phyloP scores from a whole-genome alignment of 495 filamentous ascomycete genomes.

The Aspergillus taichungensis region DNA sequence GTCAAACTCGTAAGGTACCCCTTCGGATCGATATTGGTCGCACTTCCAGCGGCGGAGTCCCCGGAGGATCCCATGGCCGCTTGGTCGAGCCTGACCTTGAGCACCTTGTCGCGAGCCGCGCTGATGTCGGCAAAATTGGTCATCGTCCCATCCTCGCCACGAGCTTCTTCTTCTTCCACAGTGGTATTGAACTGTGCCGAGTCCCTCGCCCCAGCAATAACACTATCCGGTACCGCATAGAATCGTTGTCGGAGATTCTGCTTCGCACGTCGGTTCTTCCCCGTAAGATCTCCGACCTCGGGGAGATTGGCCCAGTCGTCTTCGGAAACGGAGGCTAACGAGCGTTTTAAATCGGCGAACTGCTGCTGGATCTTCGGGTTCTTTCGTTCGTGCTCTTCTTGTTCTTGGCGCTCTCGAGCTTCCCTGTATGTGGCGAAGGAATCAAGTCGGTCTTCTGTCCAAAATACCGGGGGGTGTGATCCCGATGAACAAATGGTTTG shows the following conservation, averaged over 20 bases:
- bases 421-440: conserved; percentile 67
- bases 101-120: conserved; percentile 85
- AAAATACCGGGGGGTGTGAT: conserved; percentile 42
- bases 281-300: conserved; percentile 92
- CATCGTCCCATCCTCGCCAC: conserved; percentile 69
- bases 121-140: conserved; percentile 99
- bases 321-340: conserved; percentile 78
- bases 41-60: conserved; percentile 66
- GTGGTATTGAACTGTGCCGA: conserved; percentile 75
- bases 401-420: conserved; percentile 84
- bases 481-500: conserved; percentile 63
- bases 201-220: conserved; percentile 78
- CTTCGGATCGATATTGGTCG: conserved; percentile 89
- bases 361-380: conserved; percentile 99
- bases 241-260: conserved; percentile 77
- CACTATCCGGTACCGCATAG: conserved; percentile 96
- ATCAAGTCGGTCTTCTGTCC: conserved; percentile 83
- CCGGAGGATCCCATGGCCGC: conserved; percentile 63
- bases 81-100: conserved; percentile 85
- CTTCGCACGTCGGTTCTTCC: conserved; percentile 77
- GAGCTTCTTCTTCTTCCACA: conserved; percentile 65
- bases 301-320: conserved; percentile 95
- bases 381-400: conserved; percentile 87
- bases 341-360: conserved; percentile 92
- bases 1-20: conserved; percentile 90